Evolutionary conservation across 2,329 filamentous ascomycete species (phyloP), one percentile per base, ranked within the genome.

Genomic region (Penicillium palitans): DNA sequence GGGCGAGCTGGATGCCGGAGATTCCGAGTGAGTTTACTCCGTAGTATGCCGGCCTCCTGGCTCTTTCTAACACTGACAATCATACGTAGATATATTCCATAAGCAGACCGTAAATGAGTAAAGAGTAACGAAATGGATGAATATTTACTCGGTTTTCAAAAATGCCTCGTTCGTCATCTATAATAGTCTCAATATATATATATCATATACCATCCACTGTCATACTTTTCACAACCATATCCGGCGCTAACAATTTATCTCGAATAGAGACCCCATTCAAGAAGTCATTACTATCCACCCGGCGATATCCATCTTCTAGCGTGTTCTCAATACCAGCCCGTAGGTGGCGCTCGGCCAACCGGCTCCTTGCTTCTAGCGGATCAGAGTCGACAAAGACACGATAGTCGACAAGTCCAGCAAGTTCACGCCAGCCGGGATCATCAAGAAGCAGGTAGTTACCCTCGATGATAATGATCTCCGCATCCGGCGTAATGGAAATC

Each of bases 1-100:
- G 80, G 57, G 72, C 76, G 6, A 68, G 63, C 1, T 84, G 82
- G 82, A 83, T 83, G 79, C 80, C 79, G 3, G 76, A 80, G 64
- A 72, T 82, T 49, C 74, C 74, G 40, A 72, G 79, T 80, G 64
- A 62, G 77, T 67, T 41, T 27, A n/a, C n/a, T n/a, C n/a, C n/a
- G n/a, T n/a, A 29, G 10, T 19, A n/a, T 33, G 21, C 19, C 40
- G n/a, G 19, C 2, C 2, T 19, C 15, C 31, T 25, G 2, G 15
- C 6, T 17, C 9, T 0, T 49, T 46, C n/a, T 24, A 54, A 48
- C 37, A 50, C 68, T 59, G 61, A 65, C 45, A 7, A 12, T 3
- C 27, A 2, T 62, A 79, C 6, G 10, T 39, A 53, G 78, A 69
- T 57, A 62, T 80, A 2, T 81, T 81, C 59, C 78, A 80, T 57